These are phyloP conservation scores for Cyathus pygmaeus DNA, from an alignment of 1,284 basidiomycete species.

Conservation along the genomic window DNA sequence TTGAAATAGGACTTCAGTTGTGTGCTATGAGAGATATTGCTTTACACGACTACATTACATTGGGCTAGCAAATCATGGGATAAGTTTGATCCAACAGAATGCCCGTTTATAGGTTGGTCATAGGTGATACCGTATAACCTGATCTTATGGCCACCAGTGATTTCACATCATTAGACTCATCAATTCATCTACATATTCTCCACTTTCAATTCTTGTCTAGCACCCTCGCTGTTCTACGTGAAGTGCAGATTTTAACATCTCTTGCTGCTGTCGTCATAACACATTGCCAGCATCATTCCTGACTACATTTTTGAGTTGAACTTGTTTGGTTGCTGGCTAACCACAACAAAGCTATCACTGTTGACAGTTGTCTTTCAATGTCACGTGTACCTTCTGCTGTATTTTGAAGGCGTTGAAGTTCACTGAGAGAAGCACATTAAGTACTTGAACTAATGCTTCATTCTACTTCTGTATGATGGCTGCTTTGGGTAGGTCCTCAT, in stretches of 20 bases:
- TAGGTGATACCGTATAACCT: conserved; percentile 98
- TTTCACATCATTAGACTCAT: too few relatives aligned
- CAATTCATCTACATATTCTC: conserved; percentile 92
- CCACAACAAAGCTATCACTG: conserved; percentile 99
- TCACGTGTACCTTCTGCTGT: conserved; percentile 98
- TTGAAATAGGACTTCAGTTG: too few relatives aligned
- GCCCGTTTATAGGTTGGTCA: conserved; percentile 99
- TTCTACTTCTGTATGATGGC: conserved; percentile 99
- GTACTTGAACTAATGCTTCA: conserved; percentile 90
- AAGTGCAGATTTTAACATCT: conserved; percentile 92
- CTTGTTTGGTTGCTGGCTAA: conserved; percentile 99
- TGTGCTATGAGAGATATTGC: too few relatives aligned
- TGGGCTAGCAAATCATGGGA: conserved; percentile 99
- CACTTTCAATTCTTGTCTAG: conserved; percentile 55
- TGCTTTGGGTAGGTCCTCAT: conserved; percentile 85
- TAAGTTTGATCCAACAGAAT: conserved; percentile 99
- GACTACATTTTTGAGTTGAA: conserved; percentile 99
- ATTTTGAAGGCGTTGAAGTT: conserved; percentile 99
- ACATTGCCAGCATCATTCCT: conserved; percentile 95
- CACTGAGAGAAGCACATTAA: conserved; percentile 90
- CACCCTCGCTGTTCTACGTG: conserved; percentile 36
- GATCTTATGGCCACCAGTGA: conserved; percentile 98
- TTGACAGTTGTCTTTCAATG: too few relatives aligned
- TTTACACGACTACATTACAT: too few relatives aligned
- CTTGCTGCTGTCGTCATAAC: conserved; percentile 99